These are phyloP conservation scores for Boletellus ananas DNA, from an alignment of 768 basidiomycete species.

Conservation along the genomic window DNA sequence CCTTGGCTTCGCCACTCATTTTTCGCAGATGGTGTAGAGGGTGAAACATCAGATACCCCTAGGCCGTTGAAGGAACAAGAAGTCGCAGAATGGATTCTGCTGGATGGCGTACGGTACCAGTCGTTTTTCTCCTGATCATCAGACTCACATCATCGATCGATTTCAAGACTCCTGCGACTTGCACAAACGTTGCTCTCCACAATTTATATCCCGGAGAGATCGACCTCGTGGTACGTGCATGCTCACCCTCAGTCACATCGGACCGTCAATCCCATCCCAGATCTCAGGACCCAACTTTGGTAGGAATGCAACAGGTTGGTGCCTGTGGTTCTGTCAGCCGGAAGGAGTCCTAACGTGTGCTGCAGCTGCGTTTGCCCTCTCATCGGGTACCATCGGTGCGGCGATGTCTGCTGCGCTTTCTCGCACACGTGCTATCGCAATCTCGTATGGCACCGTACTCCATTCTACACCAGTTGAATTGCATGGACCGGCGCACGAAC, in stretches of 20 bases:
- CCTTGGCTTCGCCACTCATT: neutral
- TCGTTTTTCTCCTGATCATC: slow-evolving; percentile 9
- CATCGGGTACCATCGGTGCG: slow-evolving; percentile 91
- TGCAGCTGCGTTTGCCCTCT: slow-evolving; percentile 79
- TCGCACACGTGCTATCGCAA: slow-evolving; percentile 69
- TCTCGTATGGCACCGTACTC: slow-evolving; percentile 81
- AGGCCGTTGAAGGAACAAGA: slow-evolving; percentile 74
- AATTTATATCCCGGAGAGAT: slow-evolving; percentile 83
- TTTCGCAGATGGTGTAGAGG: slow-evolving; percentile 48
- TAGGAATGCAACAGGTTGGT: slow-evolving; percentile 74
- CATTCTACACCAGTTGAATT: slow-evolving; percentile 59
- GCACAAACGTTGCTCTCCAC: slow-evolving; percentile 85
- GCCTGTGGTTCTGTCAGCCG: neutral
- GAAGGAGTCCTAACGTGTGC: slow-evolving; percentile 1
- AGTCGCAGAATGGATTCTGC: slow-evolving; percentile 84
- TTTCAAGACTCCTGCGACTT: slow-evolving; percentile 81
- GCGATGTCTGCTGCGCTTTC: slow-evolving; percentile 78
- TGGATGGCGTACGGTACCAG: slow-evolving; percentile 63
- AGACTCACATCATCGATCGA: slow-evolving; percentile 4
- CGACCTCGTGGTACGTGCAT: slow-evolving; percentile 73
- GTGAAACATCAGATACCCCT: slow-evolving; percentile 59
- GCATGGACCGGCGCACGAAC: slow-evolving; percentile 67
- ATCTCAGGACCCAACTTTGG: slow-evolving; percentile 86
- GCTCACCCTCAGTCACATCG: neutral
- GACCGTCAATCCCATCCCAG: slow-evolving; percentile 32